Evolutionary conservation across 345 rosid genomes (phyloP), one percentile per base, ranked within the genome.

Genomic region (Eucalyptus sp.): DNA sequence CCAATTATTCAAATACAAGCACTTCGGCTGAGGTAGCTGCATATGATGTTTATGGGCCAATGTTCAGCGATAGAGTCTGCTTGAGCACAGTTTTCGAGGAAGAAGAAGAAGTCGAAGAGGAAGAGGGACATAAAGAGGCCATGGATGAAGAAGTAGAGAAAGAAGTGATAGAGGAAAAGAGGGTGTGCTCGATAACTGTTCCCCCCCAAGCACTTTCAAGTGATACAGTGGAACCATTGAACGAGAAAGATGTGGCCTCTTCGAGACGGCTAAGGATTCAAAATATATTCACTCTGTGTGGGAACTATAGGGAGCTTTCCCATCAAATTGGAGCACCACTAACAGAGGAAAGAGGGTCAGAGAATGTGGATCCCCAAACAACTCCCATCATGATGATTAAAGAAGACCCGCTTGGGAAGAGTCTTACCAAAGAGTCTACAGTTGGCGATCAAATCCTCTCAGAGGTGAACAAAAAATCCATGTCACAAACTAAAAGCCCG

Each of bases 31-130:
- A 92, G 86, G 88, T 89, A 44, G 87, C 51, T 58, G 92, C 91
- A 89, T 90, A 91, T 64, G 93, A 93, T 88, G 89, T 89, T 89
- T 90, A 91, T 87, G 90, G 91, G 6, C 86, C 92, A 48, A 94
- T 86, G 89, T 95, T 90, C 88, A 93, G 97, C 68, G 95, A 94
- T 44, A 94, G 93, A 87, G 92, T 91, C 48, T 90, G 94, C 91
- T 87, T 98, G 90, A 97, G 96, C 95, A 98, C 99, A 60, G 99
- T 98, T 29, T 96, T 91, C 86, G 99, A 98, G 93, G 99, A 96
- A 81, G 99, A 97, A 90, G 99, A 96, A 92, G 89, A 88, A 68
- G 94, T 90, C 52, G 92, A 91, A 62, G 94, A 90, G 22, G 96
- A 91, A 89, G 89, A 88, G 66, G 90, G 80, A 25, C 48, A 20